Conservation (phyloP, 768 basidiomycete species). For the Nevesoporus exiguus region DNA sequence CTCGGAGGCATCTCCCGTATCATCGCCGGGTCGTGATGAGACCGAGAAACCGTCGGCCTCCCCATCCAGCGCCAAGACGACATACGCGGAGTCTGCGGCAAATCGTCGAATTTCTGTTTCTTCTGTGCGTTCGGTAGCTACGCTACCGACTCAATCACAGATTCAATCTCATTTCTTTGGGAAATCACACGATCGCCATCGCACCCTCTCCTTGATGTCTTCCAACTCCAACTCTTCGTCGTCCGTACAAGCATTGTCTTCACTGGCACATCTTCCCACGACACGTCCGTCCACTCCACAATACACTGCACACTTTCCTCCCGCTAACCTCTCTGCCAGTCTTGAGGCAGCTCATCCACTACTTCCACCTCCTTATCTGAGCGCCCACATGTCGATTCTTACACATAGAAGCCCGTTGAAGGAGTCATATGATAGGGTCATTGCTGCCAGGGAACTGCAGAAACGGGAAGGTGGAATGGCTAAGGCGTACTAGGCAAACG, state of each 20-base stretch:
- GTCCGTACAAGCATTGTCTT: slow-evolving; percentile 52
- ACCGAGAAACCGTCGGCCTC: slow-evolving; percentile 29
- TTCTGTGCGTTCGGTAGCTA: slow-evolving; percentile 56
- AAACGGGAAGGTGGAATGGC: slow-evolving; percentile 14
- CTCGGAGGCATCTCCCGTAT: slow-evolving; percentile 44
- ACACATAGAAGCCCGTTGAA: slow-evolving; percentile 61
- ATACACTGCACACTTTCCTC: slow-evolving; percentile 61
- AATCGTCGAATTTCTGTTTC: slow-evolving; percentile 54
- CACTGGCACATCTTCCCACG: slow-evolving; percentile 51
- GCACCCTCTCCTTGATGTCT: slow-evolving; percentile 58
- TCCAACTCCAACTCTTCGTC: slow-evolving; percentile 41
- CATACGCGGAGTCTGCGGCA: slow-evolving; percentile 30
- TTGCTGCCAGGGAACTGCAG: slow-evolving; percentile 48
- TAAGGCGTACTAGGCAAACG: neutral
- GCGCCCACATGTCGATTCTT: slow-evolving; percentile 67
- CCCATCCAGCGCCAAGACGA: slow-evolving; percentile 38
- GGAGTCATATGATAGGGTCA: slow-evolving; percentile 68
- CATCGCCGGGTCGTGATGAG: slow-evolving; percentile 34
- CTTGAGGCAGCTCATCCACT: slow-evolving; percentile 66
- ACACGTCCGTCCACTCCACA: slow-evolving; percentile 38
- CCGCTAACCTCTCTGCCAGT: slow-evolving; percentile 49
- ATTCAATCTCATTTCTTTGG: slow-evolving; percentile 33
- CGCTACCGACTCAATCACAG: slow-evolving; percentile 45
- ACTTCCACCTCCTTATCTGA: slow-evolving; percentile 68
- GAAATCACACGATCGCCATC: slow-evolving; percentile 41